These are phyloP conservation scores for Hibiscus tridactylites DNA, from an alignment of 345 rosid genomes.

Conservation along the genomic window DNA sequence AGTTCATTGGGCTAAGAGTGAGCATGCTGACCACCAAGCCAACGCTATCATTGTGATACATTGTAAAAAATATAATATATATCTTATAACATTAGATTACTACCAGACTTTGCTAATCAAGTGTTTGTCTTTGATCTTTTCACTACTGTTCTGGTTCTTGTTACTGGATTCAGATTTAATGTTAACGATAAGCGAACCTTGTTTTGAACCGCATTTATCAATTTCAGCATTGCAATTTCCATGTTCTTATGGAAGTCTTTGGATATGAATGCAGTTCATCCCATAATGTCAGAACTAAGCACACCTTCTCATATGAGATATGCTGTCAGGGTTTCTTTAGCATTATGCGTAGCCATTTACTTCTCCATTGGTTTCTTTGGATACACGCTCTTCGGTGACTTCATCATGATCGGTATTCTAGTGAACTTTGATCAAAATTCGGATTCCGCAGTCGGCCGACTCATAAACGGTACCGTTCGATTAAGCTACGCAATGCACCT, in stretches of 20 bases:
- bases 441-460: conserved; percentile 34
- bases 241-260: background rate
- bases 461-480: conserved; percentile 53
- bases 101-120: conserved; percentile 6
- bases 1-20: too few relatives aligned
- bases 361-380: conserved; percentile 60
- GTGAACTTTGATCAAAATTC: conserved; percentile 65
- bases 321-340: conserved; percentile 51
- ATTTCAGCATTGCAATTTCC: background rate
- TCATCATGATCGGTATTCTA: conserved; percentile 65
- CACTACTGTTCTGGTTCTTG: conserved; percentile 10
- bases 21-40: too few relatives aligned
- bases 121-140: conserved; percentile 9
- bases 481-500: conserved; percentile 77
- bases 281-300: conserved; percentile 58
- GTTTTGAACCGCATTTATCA: background rate
- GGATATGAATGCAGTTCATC: conserved; percentile 53
- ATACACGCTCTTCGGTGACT: conserved; percentile 70
- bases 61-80: too few relatives aligned
- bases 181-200: background rate
- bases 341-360: conserved; percentile 55
- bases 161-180: background rate
- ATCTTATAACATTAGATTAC: background rate
- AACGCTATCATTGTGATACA: too few relatives aligned
- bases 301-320: conserved; percentile 51